Evolutionary conservation across 1,139 yeast genomes (phyloP).

Genomic region (Suhomyces taliae): DNA sequence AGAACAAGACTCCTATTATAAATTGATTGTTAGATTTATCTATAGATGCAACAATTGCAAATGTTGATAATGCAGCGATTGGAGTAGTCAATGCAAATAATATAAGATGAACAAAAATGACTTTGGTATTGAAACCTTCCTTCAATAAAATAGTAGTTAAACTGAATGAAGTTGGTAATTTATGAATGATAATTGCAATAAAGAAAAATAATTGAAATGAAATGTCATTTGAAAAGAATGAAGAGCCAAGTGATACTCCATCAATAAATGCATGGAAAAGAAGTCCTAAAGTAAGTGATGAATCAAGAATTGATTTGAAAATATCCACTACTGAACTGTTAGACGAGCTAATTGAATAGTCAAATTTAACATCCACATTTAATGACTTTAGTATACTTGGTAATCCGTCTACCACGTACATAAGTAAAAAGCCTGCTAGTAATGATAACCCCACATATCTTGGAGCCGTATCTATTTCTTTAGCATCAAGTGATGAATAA

Average conservation of each 20-base stretch:
- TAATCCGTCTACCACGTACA: conserved; percentile 50
- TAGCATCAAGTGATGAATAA: conserved; percentile 25
- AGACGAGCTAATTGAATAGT: conserved; percentile 3
- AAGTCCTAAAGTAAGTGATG: conserved; percentile 59
- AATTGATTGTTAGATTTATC: conserved; percentile 31
- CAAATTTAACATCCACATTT: conserved; percentile 9
- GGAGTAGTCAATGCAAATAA: conserved; percentile 57
- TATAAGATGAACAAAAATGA: conserved; percentile 42
- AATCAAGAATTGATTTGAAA: conserved; percentile 22
- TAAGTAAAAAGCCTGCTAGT: conserved; percentile 50
- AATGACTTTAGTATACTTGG: conserved; percentile 8
- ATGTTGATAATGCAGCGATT: conserved; percentile 49
- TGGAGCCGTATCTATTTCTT: conserved; percentile 19
- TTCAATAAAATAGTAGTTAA: conserved; percentile 57
- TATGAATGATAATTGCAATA: conserved; percentile 65
- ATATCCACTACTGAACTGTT: neutral
- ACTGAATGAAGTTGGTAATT: conserved; percentile 76
- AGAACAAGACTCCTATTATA: conserved; percentile 51
- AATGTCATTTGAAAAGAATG: conserved; percentile 47
- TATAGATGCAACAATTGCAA: conserved; percentile 30
- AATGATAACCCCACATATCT: conserved; percentile 31
- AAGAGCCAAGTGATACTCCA: conserved; percentile 73
- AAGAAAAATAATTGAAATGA: conserved; percentile 53
- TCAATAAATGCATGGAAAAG: conserved; percentile 69
- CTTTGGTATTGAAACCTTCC: conserved; percentile 25